Base-by-base conservation (phyloP, 345 rosid species). In the Capsella bursapastoris region DNA sequence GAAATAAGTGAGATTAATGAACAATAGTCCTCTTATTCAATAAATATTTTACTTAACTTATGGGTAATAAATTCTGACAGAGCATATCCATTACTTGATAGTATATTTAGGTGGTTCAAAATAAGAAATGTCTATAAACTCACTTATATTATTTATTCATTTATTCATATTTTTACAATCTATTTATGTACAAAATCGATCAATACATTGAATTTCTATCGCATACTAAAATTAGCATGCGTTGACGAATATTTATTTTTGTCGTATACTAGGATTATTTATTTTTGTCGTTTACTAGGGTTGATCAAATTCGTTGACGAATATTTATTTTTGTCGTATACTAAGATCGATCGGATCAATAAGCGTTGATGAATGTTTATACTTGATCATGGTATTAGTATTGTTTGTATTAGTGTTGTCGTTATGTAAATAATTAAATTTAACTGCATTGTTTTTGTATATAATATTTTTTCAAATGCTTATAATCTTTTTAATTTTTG, bases 81-180 rank as follows among this genome's bases (percentile, higher is more conserved):
- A 35, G 6, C 58, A 57, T 66, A 66, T 34, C 66, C 49, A 65
- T 35, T 27, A 35, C 78, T 10, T 65, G 58, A 37, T 71, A 64
- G 34, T 12, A 25, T 7, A 22, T 14, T 55, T 34, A 34, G 22
- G 14, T 53, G 7, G 5, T 64, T 73, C 49, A 27, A n/a, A 27
- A 35, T 12, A 8, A 47, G 8, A 22, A 18, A 38, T 38, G 12
- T 25, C 16, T 12, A 37, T 15, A 50, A 22, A 56, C 43, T 43
- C 64, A 57, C 27, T 45, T 28, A 25, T 16, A n/a, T 47, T 14
- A 59, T 48, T 37, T 48, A 12, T 31, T 7, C 9, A 59, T 48
- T 37, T 48, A 12, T 31, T 7, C 9, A 31, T 44, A 34, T 0
- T 22, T 7, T n/a, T 31, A 2, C 52, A 60, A 15, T 37, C 10